Percentiles rank a stretch among this genome's conserved stretches.
phyloP scores from a whole-genome alignment of 768 basidiomycete genomes.

The Naematelia aurantialba region DNA sequence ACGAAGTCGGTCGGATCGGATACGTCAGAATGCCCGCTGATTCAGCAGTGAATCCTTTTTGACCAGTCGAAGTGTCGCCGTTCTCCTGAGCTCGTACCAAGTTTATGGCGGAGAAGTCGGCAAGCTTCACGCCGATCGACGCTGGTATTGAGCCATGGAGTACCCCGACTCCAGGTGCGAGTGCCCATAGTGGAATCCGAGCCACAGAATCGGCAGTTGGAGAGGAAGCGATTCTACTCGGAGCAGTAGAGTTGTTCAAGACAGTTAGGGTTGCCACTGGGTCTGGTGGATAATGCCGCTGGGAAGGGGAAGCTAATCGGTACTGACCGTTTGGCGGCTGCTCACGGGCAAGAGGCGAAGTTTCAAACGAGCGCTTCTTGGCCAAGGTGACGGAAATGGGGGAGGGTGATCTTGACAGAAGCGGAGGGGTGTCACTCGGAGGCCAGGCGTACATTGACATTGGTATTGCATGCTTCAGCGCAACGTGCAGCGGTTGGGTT shows the following conservation, averaged over 20 bases:
- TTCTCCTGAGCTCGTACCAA: conserved; percentile 3
- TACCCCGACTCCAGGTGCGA: conserved; percentile 37
- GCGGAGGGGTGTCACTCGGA: background rate
- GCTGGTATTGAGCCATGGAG: conserved; percentile 35
- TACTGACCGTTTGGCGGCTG: background rate
- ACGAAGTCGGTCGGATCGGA: conserved; percentile 3
- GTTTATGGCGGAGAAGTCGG: conserved; percentile 41
- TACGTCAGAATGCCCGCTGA: conserved; percentile 4
- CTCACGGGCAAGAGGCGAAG: background rate
- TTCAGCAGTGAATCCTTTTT: background rate
- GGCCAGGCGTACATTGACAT: conserved; percentile 47
- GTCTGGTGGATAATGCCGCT: conserved; percentile 17
- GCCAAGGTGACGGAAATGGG: background rate
- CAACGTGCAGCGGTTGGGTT: conserved; percentile 21
- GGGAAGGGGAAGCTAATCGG: background rate
- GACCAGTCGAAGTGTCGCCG: background rate
- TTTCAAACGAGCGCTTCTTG: background rate
- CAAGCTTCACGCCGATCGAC: conserved; percentile 36
- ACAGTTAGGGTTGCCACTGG: conserved; percentile 38
- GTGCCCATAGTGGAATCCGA: conserved; percentile 38
- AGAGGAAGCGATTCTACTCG: background rate
- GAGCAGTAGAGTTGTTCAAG: conserved; percentile 8
- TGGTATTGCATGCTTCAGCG: conserved; percentile 42
- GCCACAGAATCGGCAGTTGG: conserved; percentile 5
- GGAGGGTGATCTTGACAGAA: background rate